These are phyloP conservation scores for Rhodotorula sp. DNA, from an alignment of 1,284 basidiomycete species.

Conservation along the genomic window DNA sequence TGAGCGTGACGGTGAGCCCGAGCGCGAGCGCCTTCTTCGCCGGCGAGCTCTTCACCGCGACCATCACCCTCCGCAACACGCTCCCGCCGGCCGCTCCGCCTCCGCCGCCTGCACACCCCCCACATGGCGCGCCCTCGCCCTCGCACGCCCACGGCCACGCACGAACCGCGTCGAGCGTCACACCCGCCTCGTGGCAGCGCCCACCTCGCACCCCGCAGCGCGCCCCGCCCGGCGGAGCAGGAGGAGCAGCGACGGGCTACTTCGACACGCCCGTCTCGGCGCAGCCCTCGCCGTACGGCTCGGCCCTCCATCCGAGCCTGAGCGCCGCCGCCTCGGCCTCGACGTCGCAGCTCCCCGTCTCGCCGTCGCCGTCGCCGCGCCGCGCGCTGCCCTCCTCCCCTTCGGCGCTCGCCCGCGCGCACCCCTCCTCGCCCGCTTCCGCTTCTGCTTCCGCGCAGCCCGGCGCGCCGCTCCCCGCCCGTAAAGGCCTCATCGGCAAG, in stretches of 20 bases:
- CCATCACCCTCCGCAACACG: conserved; percentile 85
- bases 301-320: conserved; percentile 3
- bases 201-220: neutral
- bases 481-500: conserved; percentile 44
- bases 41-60: conserved; percentile 80
- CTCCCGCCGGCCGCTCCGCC: conserved; percentile 12
- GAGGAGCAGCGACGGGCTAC: neutral
- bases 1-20: conserved; percentile 62
- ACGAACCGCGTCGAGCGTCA: neutral
- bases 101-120: neutral
- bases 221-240: too few relatives aligned
- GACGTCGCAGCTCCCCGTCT: neutral
- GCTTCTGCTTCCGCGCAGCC: neutral
- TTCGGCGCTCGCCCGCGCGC: neutral
- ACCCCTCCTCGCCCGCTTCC: neutral
- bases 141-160: neutral
- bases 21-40: conserved; percentile 88
- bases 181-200: neutral
- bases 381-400: neutral
- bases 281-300: conserved; percentile 1
- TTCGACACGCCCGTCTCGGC: conserved; percentile 48
- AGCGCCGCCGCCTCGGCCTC: conserved; percentile 9
- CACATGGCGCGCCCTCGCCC: neutral
- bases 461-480: conserved; percentile 9
- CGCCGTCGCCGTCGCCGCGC: neutral